Evolutionary conservation across 2,329 filamentous ascomycete species (phyloP).

Genomic region (Polychaeton citri): DNA sequence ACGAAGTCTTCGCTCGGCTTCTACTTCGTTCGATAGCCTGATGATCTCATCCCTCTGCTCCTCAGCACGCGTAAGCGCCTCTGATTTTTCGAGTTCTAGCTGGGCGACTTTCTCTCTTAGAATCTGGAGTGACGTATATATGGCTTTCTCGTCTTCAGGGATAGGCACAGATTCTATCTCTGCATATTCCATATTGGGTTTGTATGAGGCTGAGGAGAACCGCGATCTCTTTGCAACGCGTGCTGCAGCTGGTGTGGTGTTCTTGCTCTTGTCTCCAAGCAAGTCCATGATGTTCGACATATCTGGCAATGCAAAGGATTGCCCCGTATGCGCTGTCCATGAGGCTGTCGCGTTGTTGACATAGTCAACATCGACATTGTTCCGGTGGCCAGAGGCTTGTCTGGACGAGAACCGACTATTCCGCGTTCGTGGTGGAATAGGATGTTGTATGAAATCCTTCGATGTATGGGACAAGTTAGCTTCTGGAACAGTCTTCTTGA

Average conservation of each 20-base stretch:
- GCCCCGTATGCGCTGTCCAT: slow-evolving; percentile 37
- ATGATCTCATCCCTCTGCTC: slow-evolving; percentile 49
- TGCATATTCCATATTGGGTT: slow-evolving; percentile 25
- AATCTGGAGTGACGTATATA: slow-evolving; percentile 47
- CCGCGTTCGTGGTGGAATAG: slow-evolving; percentile 28
- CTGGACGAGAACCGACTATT: slow-evolving; percentile 40
- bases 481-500: slow-evolving; percentile 38
- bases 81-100: slow-evolving; percentile 42
- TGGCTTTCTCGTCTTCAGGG: slow-evolving; percentile 48
- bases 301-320: slow-evolving; percentile 49
- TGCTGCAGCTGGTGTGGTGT: slow-evolving; percentile 44
- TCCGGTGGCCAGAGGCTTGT: slow-evolving; percentile 11
- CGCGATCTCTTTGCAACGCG: slow-evolving; percentile 39
- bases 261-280: slow-evolving; percentile 44
- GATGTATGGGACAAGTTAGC: slow-evolving; percentile 39
- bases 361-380: slow-evolving; percentile 13
- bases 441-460: slow-evolving; percentile 34
- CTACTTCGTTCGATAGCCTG: slow-evolving; percentile 34
- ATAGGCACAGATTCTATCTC: slow-evolving; percentile 42
- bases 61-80: slow-evolving; percentile 38
- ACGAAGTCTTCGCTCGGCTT: slow-evolving; percentile 26
- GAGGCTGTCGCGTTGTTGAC: slow-evolving; percentile 23
- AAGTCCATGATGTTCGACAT: slow-evolving; percentile 48
- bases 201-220: slow-evolving; percentile 36
- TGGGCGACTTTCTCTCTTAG: slow-evolving; percentile 44